A percentile compares a stretch with the other conserved stretches of the same genome.
Evolutionary conservation across 352 stramenopile genomes (phyloP).

Genomic region (Nothophytophthora sp.): DNA sequence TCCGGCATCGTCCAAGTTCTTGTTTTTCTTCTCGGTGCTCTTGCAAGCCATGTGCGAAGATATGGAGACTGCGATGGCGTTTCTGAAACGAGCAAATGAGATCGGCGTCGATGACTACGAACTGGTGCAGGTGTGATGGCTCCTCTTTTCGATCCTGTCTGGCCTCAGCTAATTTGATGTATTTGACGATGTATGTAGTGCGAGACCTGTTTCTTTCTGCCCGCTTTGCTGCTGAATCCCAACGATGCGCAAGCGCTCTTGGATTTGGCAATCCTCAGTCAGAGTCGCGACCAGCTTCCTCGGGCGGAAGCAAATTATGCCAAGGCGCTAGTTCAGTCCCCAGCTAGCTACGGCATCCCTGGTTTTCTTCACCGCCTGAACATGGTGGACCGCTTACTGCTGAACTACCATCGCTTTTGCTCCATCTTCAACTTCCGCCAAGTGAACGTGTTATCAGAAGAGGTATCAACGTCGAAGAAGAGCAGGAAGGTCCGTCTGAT

Average conservation of each 20-base stretch:
- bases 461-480: slow-evolving; percentile 45
- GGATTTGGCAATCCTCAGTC: slow-evolving; percentile 60
- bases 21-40: slow-evolving; percentile 43
- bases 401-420: slow-evolving; percentile 76
- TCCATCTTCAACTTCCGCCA: slow-evolving; percentile 64
- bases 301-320: slow-evolving; percentile 60
- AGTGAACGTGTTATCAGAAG: slow-evolving; percentile 51
- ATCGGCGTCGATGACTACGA: slow-evolving; percentile 25
- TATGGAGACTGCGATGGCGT: slow-evolving; percentile 33
- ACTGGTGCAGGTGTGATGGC: slow-evolving; percentile 32
- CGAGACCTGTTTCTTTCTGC: slow-evolving; percentile 47
- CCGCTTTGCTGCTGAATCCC: slow-evolving; percentile 51
- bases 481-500: slow-evolving; percentile 54
- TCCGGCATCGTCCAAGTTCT: slow-evolving; percentile 35
- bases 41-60: slow-evolving; percentile 48
- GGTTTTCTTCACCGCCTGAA: slow-evolving; percentile 63
- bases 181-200: slow-evolving; percentile 20
- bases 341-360: slow-evolving; percentile 48
- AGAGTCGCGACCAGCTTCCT: slow-evolving; percentile 39
- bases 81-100: slow-evolving; percentile 23
- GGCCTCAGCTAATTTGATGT: background rate
- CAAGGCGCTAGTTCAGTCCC: slow-evolving; percentile 37
- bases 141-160: background rate
- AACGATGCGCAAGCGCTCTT: slow-evolving; percentile 52
- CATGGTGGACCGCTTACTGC: slow-evolving; percentile 56